Evolutionary conservation across 768 basidiomycete genomes (phyloP).

Genomic region (Tricholoma bakamatsutake): DNA sequence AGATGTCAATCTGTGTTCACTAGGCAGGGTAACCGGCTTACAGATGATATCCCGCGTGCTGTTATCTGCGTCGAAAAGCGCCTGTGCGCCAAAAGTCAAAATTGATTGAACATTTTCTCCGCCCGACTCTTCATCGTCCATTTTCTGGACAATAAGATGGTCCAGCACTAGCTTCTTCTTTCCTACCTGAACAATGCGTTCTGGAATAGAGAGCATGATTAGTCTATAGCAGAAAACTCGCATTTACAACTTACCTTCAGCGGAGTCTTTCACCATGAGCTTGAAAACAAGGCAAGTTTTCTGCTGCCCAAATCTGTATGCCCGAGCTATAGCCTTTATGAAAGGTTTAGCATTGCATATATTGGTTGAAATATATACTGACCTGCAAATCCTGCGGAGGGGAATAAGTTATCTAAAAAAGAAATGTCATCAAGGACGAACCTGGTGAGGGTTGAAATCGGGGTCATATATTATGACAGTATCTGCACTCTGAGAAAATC

Average conservation of each 20-base stretch:
- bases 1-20: not conserved
- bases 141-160: slow-evolving; percentile 93
- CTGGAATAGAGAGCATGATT: slow-evolving; percentile 33
- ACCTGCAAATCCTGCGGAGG: slow-evolving; percentile 75
- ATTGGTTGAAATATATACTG: slow-evolving; percentile 15
- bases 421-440: slow-evolving; percentile 23
- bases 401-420: not conserved
- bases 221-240: not conserved
- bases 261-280: slow-evolving; percentile 90
- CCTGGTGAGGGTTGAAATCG: slow-evolving; percentile 98
- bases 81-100: slow-evolving; percentile 82
- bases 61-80: slow-evolving; percentile 68
- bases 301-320: slow-evolving; percentile 92
- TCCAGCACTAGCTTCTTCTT: slow-evolving; percentile 94
- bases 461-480: slow-evolving; percentile 93
- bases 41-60: slow-evolving; percentile 64
- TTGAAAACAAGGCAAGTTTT: slow-evolving; percentile 96
- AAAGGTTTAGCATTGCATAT: slow-evolving; percentile 1
- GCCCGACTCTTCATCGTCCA: slow-evolving; percentile 74
- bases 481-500: slow-evolving; percentile 69
- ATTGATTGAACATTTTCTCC: slow-evolving; percentile 85
- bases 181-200: slow-evolving; percentile 87
- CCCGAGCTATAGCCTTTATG: slow-evolving; percentile 82
- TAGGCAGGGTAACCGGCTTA: slow-evolving; percentile 25
- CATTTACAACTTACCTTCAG: slow-evolving; percentile 54